phyloP scores from a whole-genome alignment of 2,329 filamentous ascomycete species.

The Sphaerostilbella broomeana region DNA sequence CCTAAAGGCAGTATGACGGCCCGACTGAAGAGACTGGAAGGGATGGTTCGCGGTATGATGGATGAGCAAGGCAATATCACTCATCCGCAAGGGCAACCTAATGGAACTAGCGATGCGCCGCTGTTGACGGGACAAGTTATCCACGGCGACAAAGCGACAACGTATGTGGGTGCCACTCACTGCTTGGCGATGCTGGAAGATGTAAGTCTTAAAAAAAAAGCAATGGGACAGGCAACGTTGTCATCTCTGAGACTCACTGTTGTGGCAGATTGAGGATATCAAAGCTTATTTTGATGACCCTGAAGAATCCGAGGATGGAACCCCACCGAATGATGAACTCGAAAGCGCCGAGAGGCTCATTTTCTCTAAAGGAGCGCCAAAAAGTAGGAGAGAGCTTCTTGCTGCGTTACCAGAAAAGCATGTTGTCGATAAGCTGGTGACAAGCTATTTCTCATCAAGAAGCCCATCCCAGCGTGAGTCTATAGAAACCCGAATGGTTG shows the following conservation, averaged over 20 bases:
- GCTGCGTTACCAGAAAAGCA: constrained; percentile 39
- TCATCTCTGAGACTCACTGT: neutral
- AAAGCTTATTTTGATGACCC: constrained; percentile 51
- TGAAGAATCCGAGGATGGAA: constrained; percentile 30
- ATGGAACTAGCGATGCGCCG: constrained; percentile 17
- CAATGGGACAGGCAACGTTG: neutral
- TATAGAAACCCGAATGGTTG: too few relatives aligned
- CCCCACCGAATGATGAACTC: constrained; percentile 27
- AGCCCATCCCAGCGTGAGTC: constrained; percentile 45
- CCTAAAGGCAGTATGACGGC: constrained; percentile 48
- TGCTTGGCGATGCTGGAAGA: constrained; percentile 56
- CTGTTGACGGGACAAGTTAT: constrained; percentile 37
- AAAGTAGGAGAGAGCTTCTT: constrained; percentile 41
- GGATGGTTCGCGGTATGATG: constrained; percentile 52
- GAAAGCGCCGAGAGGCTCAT: constrained; percentile 39
- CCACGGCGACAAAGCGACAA: constrained; percentile 35
- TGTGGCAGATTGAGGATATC: constrained; percentile 48
- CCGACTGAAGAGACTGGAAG: constrained; percentile 48
- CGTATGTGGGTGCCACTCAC: constrained; percentile 53
- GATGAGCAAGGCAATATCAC: constrained; percentile 28
- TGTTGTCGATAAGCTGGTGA: constrained; percentile 44
- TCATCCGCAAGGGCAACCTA: constrained; percentile 5
- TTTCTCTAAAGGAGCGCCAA: constrained; percentile 31
- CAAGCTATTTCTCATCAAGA: constrained; percentile 47
- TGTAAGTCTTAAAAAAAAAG: constrained; percentile 27